phyloP scores from a whole-genome alignment of 1,139 yeast species.

The Hyphopichia fennica region DNA sequence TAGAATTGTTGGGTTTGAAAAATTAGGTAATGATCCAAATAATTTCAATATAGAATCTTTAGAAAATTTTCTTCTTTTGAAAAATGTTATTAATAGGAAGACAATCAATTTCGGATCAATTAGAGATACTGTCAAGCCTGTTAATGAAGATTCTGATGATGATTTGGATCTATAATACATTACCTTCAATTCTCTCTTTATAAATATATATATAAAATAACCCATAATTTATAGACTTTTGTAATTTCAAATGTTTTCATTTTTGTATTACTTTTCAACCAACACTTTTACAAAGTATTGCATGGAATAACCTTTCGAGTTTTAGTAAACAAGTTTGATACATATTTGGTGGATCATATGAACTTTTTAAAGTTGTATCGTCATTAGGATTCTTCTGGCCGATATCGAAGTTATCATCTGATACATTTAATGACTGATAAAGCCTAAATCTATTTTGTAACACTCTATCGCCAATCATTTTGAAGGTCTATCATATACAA shows the following conservation, averaged over 20 bases:
- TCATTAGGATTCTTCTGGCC: neutral
- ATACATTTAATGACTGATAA: neutral
- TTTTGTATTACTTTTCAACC: no score
- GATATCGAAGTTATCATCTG: no score
- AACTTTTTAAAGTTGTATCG: neutral
- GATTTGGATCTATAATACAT: conserved; percentile 12
- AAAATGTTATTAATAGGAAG: conserved; percentile 31
- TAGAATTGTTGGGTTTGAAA: conserved; percentile 67
- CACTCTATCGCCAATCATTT: conserved; percentile 5
- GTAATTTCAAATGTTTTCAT: no score
- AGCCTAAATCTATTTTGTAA: conserved; percentile 2
- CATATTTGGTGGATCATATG: no score
- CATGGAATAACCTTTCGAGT: no score
- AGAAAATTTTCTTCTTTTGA: conserved; percentile 41
- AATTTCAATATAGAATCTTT: conserved; percentile 37
- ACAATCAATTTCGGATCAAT: conserved; percentile 29
- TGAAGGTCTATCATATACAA: no score
- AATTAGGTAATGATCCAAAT: conserved; percentile 42
- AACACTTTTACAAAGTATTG: no score
- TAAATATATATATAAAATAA: no score
- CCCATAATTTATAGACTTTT: no score
- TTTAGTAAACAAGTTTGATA: no score
- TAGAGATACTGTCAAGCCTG: conserved; percentile 6
- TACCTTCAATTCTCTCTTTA: no score
- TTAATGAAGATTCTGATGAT: conserved; percentile 16